A percentile compares a stretch with the other conserved stretches of the same genome.
phyloP scores from a whole-genome alignment of 1,139 yeast genomes.

The Kodamaea sp. region DNA sequence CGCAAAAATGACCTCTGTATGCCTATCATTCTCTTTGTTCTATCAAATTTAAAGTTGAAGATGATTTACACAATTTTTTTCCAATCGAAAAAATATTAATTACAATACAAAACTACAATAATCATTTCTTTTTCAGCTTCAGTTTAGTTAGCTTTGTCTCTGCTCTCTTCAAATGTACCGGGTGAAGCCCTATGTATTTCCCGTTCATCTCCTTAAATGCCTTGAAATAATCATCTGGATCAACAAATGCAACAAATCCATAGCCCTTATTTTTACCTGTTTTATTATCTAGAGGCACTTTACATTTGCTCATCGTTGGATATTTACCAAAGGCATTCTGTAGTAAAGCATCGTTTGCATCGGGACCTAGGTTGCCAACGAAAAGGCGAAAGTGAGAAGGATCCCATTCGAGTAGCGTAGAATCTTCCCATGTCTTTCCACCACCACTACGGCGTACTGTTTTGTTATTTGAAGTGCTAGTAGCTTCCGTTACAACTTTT shows the following conservation, averaged over 20 bases:
- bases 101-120: no score
- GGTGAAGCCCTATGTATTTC: slow-evolving; percentile 71
- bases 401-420: slow-evolving; percentile 53
- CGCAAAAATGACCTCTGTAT: no score
- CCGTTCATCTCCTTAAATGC: slow-evolving; percentile 78
- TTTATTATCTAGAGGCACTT: slow-evolving; percentile 49
- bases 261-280: slow-evolving; percentile 55
- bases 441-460: slow-evolving; percentile 45
- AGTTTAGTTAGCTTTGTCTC: slow-evolving; percentile 40
- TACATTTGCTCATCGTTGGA: slow-evolving; percentile 49
- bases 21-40: no score
- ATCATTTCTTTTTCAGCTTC: slow-evolving; percentile 7
- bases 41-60: no score
- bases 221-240: slow-evolving; percentile 58
- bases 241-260: slow-evolving; percentile 66
- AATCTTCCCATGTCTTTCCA: slow-evolving; percentile 45
- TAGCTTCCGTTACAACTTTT: neutral
- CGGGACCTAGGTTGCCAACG: slow-evolving; percentile 71
- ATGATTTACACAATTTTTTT: no score
- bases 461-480: slow-evolving; percentile 6
- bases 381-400: slow-evolving; percentile 68
- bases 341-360: slow-evolving; percentile 57
- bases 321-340: slow-evolving; percentile 49
- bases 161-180: slow-evolving; percentile 67
- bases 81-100: no score